Percentiles rank a stretch among this genome's conserved stretches.
phyloP scores from a whole-genome alignment of 345 rosid genomes.

The Salix dunnii region DNA sequence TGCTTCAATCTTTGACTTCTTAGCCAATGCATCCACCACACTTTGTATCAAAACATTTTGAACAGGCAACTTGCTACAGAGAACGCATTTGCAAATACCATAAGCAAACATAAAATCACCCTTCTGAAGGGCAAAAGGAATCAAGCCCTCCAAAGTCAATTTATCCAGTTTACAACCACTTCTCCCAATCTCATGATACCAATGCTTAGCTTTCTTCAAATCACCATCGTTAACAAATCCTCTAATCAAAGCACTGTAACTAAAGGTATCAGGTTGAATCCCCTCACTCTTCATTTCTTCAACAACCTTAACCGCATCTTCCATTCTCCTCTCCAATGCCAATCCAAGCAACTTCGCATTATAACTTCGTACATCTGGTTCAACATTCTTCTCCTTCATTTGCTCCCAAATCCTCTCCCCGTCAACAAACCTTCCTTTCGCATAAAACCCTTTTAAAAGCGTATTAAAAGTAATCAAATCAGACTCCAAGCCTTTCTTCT shows the following conservation, averaged over 20 bases:
- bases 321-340: constrained; percentile 33
- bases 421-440: constrained; percentile 38
- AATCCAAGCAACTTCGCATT: constrained; percentile 54
- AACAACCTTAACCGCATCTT: constrained; percentile 43
- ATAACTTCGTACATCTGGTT: constrained; percentile 51
- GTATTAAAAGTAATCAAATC: constrained; percentile 53
- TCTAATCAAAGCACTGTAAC: constrained; percentile 53
- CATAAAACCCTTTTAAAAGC: constrained; percentile 40
- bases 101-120: constrained; percentile 53
- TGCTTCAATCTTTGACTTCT: constrained; percentile 45
- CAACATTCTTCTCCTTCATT: constrained; percentile 45
- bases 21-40: constrained; percentile 49
- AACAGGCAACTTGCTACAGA: constrained; percentile 26
- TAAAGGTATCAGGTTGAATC: constrained; percentile 42
- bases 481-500: constrained; percentile 49
- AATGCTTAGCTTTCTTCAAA: constrained; percentile 44
- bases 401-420: constrained; percentile 39
- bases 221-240: constrained; percentile 44
- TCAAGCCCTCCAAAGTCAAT: constrained; percentile 36
- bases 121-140: constrained; percentile 46
- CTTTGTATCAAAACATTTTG: constrained; percentile 40
- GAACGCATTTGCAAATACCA: constrained; percentile 40
- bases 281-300: constrained; percentile 45
- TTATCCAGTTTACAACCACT: constrained; percentile 26
- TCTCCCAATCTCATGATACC: constrained; percentile 46